Base-by-base conservation (phyloP, 192 early-diverging fungal genomes). In the Backusella tuberculispora region DNA sequence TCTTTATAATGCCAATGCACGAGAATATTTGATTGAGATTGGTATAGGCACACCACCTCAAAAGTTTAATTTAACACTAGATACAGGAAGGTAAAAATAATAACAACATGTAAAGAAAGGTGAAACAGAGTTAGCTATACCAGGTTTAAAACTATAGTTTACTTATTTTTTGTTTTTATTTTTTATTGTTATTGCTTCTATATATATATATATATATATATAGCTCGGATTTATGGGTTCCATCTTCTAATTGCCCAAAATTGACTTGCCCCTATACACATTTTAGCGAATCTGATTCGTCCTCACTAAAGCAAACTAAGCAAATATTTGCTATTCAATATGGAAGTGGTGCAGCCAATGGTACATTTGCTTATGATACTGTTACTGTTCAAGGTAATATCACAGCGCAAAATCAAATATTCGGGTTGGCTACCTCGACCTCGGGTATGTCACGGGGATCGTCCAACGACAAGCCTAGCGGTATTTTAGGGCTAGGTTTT, bases 51-150 rank as follows among this genome's bases (percentile, higher is more conserved):
- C 94, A 21, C 97, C 97, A 38, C 86, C 91, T 21, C 96, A 99
- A 85, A 89, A 81, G 14, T 99, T 99, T 86, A 91, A 88, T 69
- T 93, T 97, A 40, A 91, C 95, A 56, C 94, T 96, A 63, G 97
- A 99, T 82, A 99, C 97, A 38, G 76, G 76, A 50, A 78, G 76
- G 76, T 78, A 78, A 26, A 53, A 14, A 71, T 5, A 3, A 26
- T 29, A 41, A 34, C 64, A 40, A 41, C 5, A 66, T n/a, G 34
- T 66, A 41, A 34, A 19, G 37, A 41, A 34, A 7, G 34, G 17
- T 66, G 38, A 34, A 60, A 60, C 53, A 60, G 21, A 12, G 53
- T 26, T 60, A 60, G 24, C 21, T 60, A 60, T 26, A 60, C 21
- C 10, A 60, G 21, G 19, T 60, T 24, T 60, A 60, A 60, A 60